Conservation (phyloP, 306 rosid genomes). For the Boehmeria nivea region DNA sequence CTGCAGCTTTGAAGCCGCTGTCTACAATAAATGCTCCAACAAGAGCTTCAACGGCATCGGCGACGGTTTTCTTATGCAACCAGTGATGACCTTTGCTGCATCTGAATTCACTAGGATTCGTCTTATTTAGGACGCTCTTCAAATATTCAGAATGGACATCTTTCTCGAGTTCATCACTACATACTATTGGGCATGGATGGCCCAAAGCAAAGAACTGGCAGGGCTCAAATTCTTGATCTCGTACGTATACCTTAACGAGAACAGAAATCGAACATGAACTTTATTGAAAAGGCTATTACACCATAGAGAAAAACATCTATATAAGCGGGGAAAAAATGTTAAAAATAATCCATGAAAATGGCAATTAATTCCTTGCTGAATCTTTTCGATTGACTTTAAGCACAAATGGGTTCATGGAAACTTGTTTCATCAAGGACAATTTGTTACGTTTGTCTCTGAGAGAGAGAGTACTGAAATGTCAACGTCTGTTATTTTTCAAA, state of each 20-base stretch:
- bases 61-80: constrained; percentile 66
- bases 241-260: constrained; percentile 64
- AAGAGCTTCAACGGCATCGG: constrained; percentile 94
- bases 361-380: neutral
- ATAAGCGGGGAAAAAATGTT: neutral
- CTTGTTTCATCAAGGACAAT: too few relatives aligned
- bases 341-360: neutral
- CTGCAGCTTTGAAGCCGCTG: constrained; percentile 90
- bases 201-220: constrained; percentile 71
- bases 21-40: constrained; percentile 90
- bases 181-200: constrained; percentile 59
- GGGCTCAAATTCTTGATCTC: constrained; percentile 75
- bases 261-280: neutral
- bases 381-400: neutral
- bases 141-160: constrained; percentile 40
- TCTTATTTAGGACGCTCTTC: constrained; percentile 22
- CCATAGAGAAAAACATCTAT: neutral
- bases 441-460: too few relatives aligned
- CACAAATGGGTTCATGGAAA: too few relatives aligned
- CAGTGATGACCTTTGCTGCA: constrained; percentile 91
- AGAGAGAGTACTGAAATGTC: too few relatives aligned
- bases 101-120: constrained; percentile 25
- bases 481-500: too few relatives aligned
- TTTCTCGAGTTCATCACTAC: constrained; percentile 48
- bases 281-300: too few relatives aligned